Percentiles rank a stretch among this genome's conserved stretches.
Evolutionary conservation across 371 early-diverging fungal species (phyloP).

Genomic region (Aphelidium insulamus): DNA sequence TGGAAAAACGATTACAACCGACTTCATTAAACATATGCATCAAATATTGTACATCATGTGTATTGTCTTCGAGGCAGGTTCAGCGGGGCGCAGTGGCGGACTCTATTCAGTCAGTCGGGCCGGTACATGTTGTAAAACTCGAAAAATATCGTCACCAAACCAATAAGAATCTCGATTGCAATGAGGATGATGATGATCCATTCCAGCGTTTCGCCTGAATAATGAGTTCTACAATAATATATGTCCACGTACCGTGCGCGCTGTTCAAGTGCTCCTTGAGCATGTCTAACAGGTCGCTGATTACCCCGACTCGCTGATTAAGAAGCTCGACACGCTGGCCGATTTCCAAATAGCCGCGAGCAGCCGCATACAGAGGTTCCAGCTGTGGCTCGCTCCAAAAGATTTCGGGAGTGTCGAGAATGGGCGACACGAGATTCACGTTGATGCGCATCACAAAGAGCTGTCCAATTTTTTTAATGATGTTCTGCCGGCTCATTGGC

Average conservation of each 20-base stretch:
- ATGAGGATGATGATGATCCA: constrained; percentile 40
- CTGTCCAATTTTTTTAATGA: constrained; percentile 66
- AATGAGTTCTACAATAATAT: too few species aligned
- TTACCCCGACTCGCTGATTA: constrained; percentile 54
- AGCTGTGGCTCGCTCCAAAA: constrained; percentile 67
- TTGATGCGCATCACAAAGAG: constrained; percentile 69
- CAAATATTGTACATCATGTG: too few species aligned
- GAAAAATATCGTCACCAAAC: too few species aligned
- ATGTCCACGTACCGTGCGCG: constrained; percentile 24
- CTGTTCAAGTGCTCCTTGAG: constrained; percentile 38
- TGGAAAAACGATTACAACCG: too few species aligned
- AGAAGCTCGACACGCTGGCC: constrained; percentile 56
- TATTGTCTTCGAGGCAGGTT: too few species aligned
- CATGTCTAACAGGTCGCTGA: constrained; percentile 62
- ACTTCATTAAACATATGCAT: too few species aligned
- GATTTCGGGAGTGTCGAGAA: constrained; percentile 65
- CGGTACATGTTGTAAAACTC: too few species aligned
- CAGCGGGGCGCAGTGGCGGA: too few species aligned
- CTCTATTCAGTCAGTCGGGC: too few species aligned
- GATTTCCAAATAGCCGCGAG: constrained; percentile 55
- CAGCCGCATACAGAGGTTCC: constrained; percentile 51
- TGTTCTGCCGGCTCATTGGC: constrained; percentile 25
- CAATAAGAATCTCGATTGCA: constrained; percentile 29
- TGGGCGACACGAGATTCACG: constrained; percentile 60
- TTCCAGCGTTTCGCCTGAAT: too few species aligned